phyloP scores from a whole-genome alignment of 23 red algal genomes.

The Pyropia yezoensis region DNA sequence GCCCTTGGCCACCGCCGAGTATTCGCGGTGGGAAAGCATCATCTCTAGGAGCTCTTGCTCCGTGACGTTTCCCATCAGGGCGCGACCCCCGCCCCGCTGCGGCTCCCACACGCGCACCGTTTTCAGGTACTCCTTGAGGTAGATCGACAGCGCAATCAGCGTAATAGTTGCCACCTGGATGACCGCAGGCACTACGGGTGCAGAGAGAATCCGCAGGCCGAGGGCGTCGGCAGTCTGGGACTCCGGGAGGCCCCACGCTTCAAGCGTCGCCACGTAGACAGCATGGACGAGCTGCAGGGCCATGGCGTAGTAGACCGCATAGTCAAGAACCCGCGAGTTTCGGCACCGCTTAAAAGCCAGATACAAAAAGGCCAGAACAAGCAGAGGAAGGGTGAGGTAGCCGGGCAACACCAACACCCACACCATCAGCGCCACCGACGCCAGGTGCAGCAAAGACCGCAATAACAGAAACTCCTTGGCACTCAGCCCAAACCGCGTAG shows the following conservation, averaged over 20 bases:
- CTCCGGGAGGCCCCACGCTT: slow-evolving; percentile 1
- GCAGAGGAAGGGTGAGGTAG: slow-evolving; percentile 14
- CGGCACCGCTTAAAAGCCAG: slow-evolving; percentile 9
- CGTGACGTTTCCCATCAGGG: neutral
- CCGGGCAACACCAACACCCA: slow-evolving; percentile 23
- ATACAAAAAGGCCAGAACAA: slow-evolving; percentile 1
- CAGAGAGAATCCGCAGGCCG: neutral
- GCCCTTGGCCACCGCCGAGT: no score
- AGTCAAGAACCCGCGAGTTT: slow-evolving; percentile 2
- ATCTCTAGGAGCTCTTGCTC: slow-evolving; percentile 7
- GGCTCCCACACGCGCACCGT: neutral
- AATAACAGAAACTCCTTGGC: slow-evolving; percentile 2
- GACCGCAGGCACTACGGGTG: slow-evolving; percentile 4
- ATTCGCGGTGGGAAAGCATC: neutral
- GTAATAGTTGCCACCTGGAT: slow-evolving; percentile 11
- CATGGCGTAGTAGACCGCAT: slow-evolving; percentile 5
- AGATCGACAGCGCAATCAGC: slow-evolving; percentile 5
- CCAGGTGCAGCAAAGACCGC: slow-evolving; percentile 1
- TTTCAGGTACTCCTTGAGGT: slow-evolving; percentile 1
- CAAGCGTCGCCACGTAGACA: neutral
- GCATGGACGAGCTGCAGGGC: slow-evolving; percentile 9
- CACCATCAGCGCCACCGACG: slow-evolving; percentile 10
- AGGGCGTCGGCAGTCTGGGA: neutral
- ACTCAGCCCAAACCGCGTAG: neutral
- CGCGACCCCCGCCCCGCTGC: no score